Percentiles rank a stretch among this genome's conserved stretches.
These are phyloP conservation scores for Lipomyces sp. DNA, from an alignment of 805 yeast species.

Conservation along the genomic window DNA sequence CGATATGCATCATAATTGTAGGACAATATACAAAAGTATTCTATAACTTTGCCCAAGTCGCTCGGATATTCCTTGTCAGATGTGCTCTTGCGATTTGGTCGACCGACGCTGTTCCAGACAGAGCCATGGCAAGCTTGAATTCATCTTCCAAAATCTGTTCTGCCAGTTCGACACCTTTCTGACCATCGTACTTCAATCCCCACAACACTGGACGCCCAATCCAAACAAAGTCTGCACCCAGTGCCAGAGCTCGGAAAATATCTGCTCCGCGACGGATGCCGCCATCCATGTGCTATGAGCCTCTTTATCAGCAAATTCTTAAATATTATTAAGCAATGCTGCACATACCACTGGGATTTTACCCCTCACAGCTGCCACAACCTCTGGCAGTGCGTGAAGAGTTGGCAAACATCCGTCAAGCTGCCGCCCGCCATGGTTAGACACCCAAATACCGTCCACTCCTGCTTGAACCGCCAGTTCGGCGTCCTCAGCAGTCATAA, in stretches of 20 bases:
- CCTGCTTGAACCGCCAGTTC: constrained; percentile 62
- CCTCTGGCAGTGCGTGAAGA: constrained; percentile 66
- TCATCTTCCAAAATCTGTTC: constrained; percentile 37
- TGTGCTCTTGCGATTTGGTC: constrained; percentile 22
- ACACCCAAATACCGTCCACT: constrained; percentile 65
- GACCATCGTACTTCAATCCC: constrained; percentile 71
- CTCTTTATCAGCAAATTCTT: not conserved
- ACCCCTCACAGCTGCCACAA: constrained; percentile 47
- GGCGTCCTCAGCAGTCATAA: constrained; percentile 70
- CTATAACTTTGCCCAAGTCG: constrained; percentile 10
- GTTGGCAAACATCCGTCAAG: constrained; percentile 67
- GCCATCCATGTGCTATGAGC: constrained; percentile 60
- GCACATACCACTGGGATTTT: constrained; percentile 53
- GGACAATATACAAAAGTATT: not conserved
- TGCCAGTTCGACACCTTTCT: constrained; percentile 58
- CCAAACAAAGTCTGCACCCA: constrained; percentile 72
- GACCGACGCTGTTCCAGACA: constrained; percentile 24
- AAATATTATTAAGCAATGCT: not conserved
- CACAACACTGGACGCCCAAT: constrained; percentile 70
- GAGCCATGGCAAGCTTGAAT: constrained; percentile 38
- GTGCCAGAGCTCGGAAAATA: constrained; percentile 65
- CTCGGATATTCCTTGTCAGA: constrained; percentile 6
- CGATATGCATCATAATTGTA: too few relatives aligned
- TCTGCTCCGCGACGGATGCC: constrained; percentile 73
- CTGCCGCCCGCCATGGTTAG: constrained; percentile 80